phyloP scores from a whole-genome alignment of 495 filamentous ascomycete species.

The Chaetomium fimeti region DNA sequence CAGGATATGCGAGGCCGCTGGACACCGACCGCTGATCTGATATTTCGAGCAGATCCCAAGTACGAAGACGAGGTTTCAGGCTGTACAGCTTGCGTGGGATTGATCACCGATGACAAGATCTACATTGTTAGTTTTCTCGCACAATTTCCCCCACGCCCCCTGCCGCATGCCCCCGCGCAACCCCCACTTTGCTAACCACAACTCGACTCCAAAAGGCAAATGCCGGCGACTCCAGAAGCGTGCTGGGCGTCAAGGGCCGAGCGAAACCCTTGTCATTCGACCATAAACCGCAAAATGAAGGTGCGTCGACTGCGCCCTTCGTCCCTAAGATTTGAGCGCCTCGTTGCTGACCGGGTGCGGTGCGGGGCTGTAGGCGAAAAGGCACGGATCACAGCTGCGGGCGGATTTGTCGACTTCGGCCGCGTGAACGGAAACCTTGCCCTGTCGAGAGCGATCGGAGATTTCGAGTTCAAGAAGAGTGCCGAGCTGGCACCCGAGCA shows the following conservation, averaged over 20 bases:
- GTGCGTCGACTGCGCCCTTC: constrained; percentile 44
- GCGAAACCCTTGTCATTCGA: constrained; percentile 97
- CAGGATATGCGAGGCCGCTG: not conserved
- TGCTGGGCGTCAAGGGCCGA: constrained; percentile 90
- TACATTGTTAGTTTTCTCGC: constrained; percentile 65
- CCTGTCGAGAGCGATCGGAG: constrained; percentile 94
- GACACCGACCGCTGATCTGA: constrained; percentile 27
- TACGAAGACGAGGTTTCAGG: constrained; percentile 98
- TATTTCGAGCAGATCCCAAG: constrained; percentile 68
- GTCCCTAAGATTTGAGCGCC: not conserved
- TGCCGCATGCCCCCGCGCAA: constrained; percentile 1
- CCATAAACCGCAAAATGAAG: constrained; percentile 98
- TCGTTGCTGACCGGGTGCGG: constrained; percentile 29
- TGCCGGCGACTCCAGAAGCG: constrained; percentile 90
- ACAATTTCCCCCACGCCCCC: not conserved
- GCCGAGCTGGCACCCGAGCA: constrained; percentile 92
- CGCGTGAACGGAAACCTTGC: constrained; percentile 98
- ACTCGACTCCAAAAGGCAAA: constrained; percentile 64
- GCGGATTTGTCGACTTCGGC: constrained; percentile 97
- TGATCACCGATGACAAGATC: constrained; percentile 88
- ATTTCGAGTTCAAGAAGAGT: constrained; percentile 99
- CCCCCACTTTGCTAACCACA: constrained; percentile 29
- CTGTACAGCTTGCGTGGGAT: constrained; percentile 87
- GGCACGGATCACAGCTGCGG: constrained; percentile 89
- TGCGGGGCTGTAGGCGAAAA: constrained; percentile 70